These are phyloP conservation scores for Stemphylium lycopersici DNA, from an alignment of 2,329 filamentous ascomycete species.

Conservation along the genomic window DNA sequence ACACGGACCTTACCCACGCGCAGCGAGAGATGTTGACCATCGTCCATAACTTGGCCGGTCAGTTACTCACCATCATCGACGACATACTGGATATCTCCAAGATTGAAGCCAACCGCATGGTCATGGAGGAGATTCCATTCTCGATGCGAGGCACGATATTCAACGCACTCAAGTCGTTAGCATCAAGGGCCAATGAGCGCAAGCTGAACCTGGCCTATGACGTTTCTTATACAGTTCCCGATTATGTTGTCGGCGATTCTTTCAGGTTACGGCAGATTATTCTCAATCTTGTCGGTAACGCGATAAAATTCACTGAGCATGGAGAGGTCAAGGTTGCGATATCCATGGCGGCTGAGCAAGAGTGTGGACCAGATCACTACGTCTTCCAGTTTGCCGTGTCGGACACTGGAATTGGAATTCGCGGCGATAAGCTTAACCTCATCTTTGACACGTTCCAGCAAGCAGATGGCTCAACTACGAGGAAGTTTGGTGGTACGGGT, in stretches of 20 bases:
- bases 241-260: constrained; percentile 94
- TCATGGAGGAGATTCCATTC: constrained; percentile 97
- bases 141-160: constrained; percentile 93
- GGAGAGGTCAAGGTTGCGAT: constrained; percentile 97
- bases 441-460: constrained; percentile 99
- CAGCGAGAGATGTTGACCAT: constrained; percentile 99
- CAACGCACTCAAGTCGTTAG: constrained; percentile 93
- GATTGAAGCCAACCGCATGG: constrained; percentile 95
- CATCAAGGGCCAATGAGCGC: constrained; percentile 97
- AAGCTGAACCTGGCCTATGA: constrained; percentile 91
- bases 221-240: constrained; percentile 90
- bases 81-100: constrained; percentile 72
- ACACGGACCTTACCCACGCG: constrained; percentile 90
- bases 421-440: constrained; percentile 90
- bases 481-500: constrained; percentile 94
- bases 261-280: constrained; percentile 97
- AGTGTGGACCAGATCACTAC: constrained; percentile 76
- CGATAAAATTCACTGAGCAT: constrained; percentile 98
- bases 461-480: constrained; percentile 93
- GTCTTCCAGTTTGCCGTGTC: constrained; percentile 95
- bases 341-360: constrained; percentile 69
- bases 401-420: constrained; percentile 96
- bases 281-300: constrained; percentile 94
- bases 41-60: constrained; percentile 95
- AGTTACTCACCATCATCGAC: constrained; percentile 95